Evolutionary conservation across 2,329 filamentous ascomycete genomes (phyloP).

Genomic region (Beauveria rudraprayagi): DNA sequence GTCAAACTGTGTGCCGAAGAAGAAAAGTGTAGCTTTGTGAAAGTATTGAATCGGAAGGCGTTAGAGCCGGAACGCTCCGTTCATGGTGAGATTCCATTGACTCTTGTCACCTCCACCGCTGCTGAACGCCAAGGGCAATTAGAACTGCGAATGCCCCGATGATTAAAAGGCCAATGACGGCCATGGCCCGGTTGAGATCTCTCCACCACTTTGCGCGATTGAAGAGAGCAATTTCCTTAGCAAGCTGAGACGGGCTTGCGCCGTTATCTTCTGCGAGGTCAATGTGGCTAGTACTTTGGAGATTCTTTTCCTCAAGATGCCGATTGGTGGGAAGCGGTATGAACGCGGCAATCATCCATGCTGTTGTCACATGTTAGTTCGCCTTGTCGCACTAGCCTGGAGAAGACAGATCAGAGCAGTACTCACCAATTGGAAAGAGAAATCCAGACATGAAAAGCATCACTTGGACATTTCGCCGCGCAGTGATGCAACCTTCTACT

Average conservation of each 20-base stretch:
- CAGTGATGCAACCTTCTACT: constrained; percentile 50
- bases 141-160: constrained; percentile 44
- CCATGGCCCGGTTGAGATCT: constrained; percentile 51
- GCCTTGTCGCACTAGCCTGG: not conserved
- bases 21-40: not conserved
- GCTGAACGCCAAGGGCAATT: constrained; percentile 41
- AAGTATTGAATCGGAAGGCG: not conserved
- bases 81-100: not conserved
- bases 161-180: constrained; percentile 46
- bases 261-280: constrained; percentile 29
- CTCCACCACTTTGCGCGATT: constrained; percentile 53
- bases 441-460: constrained; percentile 70
- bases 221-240: constrained; percentile 36
- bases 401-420: not conserved
- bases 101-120: constrained; percentile 34
- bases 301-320: constrained; percentile 40
- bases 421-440: constrained; percentile 62
- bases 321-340: constrained; percentile 60
- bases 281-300: constrained; percentile 32
- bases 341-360: constrained; percentile 73
- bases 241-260: constrained; percentile 23
- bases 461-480: constrained; percentile 65
- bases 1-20: not conserved
- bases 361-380: constrained; percentile 29
- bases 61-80: not conserved